Evolutionary conservation across 164 flowering plant genomes (phyloP).

Genomic region (Malania oleifera): DNA sequence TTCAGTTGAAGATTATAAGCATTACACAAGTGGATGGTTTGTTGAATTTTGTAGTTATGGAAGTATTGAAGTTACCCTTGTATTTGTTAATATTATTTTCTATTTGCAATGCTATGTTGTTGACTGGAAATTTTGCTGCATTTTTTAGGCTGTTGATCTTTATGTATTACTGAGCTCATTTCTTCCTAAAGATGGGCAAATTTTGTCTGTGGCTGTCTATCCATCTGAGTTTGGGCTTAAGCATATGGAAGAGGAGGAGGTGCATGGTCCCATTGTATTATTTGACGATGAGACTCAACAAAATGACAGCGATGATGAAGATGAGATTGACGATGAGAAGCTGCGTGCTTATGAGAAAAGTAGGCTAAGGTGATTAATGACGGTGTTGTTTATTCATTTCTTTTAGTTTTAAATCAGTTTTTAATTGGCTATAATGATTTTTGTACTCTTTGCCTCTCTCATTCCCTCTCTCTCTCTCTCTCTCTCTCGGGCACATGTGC

Average conservation of each 20-base stretch:
- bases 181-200: constrained; percentile 2
- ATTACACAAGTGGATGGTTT: too few relatives aligned
- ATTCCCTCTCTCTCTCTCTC: too few relatives aligned
- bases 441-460: too few relatives aligned
- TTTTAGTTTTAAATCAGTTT: too few relatives aligned
- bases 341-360: constrained; percentile 2
- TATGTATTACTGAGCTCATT: constrained; percentile 5
- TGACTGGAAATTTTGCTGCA: background rate
- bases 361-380: constrained; percentile 4
- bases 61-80: too few relatives aligned
- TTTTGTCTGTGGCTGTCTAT: constrained; percentile 5
- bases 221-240: constrained; percentile 4
- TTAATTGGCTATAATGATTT: too few relatives aligned
- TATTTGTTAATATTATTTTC: too few relatives aligned
- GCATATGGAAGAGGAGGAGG: background rate
- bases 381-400: too few relatives aligned
- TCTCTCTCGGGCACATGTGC: too few relatives aligned
- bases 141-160: background rate
- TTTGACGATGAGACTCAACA: background rate
- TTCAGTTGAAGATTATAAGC: too few relatives aligned
- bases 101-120: background rate
- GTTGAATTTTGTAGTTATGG: too few relatives aligned
- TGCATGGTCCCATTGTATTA: constrained; percentile 2
- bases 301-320: background rate
- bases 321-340: background rate